Conservation (phyloP, 805 yeast genomes). For the Yarrowia sp. region DNA sequence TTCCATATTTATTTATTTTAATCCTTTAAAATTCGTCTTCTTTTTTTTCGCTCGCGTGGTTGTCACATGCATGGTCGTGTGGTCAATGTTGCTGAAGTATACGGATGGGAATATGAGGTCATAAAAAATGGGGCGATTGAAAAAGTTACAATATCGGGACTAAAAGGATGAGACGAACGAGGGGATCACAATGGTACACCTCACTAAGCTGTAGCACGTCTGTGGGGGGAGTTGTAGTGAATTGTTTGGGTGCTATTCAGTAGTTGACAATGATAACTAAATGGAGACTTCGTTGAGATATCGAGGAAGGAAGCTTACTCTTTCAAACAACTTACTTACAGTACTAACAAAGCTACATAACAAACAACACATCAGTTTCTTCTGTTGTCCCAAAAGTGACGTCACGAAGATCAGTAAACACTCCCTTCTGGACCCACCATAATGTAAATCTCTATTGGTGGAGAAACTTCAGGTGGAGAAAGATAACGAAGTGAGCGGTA, state of each 20-base stretch:
- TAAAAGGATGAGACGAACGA: background rate
- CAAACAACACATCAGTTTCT: no score
- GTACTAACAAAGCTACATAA: no score
- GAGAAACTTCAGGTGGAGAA: constrained; percentile 13
- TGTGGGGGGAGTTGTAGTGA: background rate
- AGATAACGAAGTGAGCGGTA: background rate
- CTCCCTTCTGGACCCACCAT: background rate
- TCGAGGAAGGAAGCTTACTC: no score
- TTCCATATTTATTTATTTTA: background rate
- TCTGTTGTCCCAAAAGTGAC: no score
- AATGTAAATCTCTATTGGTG: background rate
- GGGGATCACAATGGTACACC: background rate
- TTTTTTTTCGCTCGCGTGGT: background rate
- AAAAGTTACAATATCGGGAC: background rate
- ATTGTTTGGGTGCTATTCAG: no score
- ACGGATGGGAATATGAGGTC: background rate
- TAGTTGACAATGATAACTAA: no score
- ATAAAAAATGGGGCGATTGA: background rate
- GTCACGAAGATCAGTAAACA: background rate
- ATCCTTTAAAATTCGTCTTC: background rate
- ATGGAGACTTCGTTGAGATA: background rate
- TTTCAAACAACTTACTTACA: no score
- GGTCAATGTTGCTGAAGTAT: background rate
- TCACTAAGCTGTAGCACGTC: background rate
- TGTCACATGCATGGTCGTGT: constrained; percentile 3